Evolutionary conservation across 176 grass and related monocot genomes (phyloP), one percentile per base, ranked within the genome.

Genomic region (Areca catechu): DNA sequence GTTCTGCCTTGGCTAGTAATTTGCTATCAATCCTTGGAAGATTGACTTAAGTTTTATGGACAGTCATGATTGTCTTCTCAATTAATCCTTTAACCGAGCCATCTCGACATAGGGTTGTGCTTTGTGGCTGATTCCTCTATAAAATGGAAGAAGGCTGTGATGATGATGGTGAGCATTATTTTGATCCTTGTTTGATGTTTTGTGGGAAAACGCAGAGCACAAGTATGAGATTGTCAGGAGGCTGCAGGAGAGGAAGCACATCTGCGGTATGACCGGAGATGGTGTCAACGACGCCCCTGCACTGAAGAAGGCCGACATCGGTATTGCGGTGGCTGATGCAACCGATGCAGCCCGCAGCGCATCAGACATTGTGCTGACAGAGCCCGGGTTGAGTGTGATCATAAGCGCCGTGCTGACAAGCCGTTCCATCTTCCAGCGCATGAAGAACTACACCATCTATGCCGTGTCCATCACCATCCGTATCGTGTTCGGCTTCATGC

Each of bases 381-480:
- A 89, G 71, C 90, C 90, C 0, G 90, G 90, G 61, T 63, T 95
- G 15, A 89, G 90, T 71, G 86, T 95, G 19, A 95, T 95, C 47
- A 55, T 89, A 0, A 89, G 85, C 24, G 86, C 90, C 15, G 90
- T 95, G 67, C 74, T 86, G 6, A 95, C 90, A 0, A 86, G 82
- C 71, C 79, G 90, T 15, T 75, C 82, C 76, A 95, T 95, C 79
- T 95, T 95, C 82, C 86, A 89, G 74, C 62, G 90, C 21, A 89
- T 89, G 90, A 95, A 95, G 86, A 95, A 95, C 76, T 95, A 95
- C 76, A 95, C 90, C 58, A 95, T 95, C 76, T 95, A 95, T 66
- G 90, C 86, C 0, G 90, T 95, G 20, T 95, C 90, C 53, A 95
- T 95, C 86, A 96, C 90, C 58, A 89, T 95, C 67, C 82, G 90